Base-by-base conservation (phyloP, 2,329 filamentous ascomycete genomes). In the Clarireedia monteithiana region DNA sequence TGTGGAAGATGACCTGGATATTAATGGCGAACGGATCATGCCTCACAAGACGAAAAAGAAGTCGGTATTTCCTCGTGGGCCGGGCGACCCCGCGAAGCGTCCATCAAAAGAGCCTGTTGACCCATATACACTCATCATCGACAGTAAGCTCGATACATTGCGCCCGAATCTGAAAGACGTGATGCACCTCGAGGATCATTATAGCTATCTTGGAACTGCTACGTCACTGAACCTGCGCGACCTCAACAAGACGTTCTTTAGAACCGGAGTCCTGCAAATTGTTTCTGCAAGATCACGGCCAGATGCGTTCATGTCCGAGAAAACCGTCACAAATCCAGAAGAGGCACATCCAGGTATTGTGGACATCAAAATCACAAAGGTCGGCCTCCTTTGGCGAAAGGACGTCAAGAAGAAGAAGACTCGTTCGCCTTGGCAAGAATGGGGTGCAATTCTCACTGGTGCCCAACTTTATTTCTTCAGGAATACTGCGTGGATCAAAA, bases 381-480 rank as follows among this genome's bases (percentile, higher is more conserved):
- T 99, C 50, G 94, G 94, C 4, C 75, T 96, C 1, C 71, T 99
- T 34, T 99, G 94, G 94, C 84, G 94, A 46, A 99, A 99, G 69
- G 91, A 96, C 61, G 75, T 80, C 1, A 96, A 95, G 74, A 96
- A 92, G 73, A 92, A 94, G 73, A 95, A 95, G 71, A 87, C 91
- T 0, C 82, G 92, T 45, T 96, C 92, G 10, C 92, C 94, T 1
- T 99, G 94, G 94, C 92, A 96, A 68, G 94, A 99, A 77, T 99
- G 94, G 94, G 94, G 94, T 52, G 94, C 91, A 24, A 88, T 99
- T 57, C 79, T 99, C 30, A 99, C 94, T 0, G 90, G 92, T n/a
- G 95, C 94, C 5, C 92, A 96, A 67, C 80, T 99, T 6, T 99
- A 96, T 70, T 90, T 99, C 71, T 99, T 97, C 75, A 86, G 89